Conservation (phyloP, 2,329 filamentous ascomycete species). For the Colletotrichum horii region DNA sequence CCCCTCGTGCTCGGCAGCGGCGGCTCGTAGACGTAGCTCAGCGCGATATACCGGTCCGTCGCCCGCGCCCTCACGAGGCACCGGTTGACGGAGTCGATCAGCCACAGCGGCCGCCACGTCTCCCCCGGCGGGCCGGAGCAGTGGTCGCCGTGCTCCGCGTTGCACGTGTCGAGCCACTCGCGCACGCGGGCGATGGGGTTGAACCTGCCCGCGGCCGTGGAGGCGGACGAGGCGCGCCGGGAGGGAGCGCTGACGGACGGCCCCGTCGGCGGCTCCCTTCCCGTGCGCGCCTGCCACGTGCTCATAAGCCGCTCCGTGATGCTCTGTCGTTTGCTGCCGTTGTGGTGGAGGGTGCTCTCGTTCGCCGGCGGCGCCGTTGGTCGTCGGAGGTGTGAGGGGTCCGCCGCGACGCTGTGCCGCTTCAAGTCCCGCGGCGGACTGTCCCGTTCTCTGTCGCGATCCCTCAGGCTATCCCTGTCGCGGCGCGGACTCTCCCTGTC, state of each 20-base stretch:
- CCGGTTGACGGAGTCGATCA: constrained; percentile 45
- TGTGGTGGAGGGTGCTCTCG: background rate
- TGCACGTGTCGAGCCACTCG: constrained; percentile 49
- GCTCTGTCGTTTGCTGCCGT: constrained; percentile 41
- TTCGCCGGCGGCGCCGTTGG: constrained; percentile 7
- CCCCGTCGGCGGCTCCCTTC: constrained; percentile 15
- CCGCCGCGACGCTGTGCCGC: constrained; percentile 21
- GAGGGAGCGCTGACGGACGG: background rate
- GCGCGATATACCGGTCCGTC: constrained; percentile 45
- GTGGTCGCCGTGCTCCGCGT: constrained; percentile 45
- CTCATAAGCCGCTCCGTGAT: constrained; percentile 44
- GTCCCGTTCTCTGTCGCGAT: background rate
- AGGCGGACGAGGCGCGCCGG: constrained; percentile 20
- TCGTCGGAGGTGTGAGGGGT: constrained; percentile 11
- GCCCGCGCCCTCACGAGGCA: constrained; percentile 43
- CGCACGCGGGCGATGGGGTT: constrained; percentile 43
- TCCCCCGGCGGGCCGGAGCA: constrained; percentile 32
- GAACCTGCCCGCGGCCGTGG: constrained; percentile 27
- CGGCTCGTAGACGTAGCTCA: constrained; percentile 50
- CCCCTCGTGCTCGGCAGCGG: constrained; percentile 24
- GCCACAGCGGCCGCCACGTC: constrained; percentile 45
- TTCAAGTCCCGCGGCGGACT: constrained; percentile 24
- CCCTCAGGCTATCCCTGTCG: background rate
- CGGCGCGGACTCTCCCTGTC: constrained; percentile 20
- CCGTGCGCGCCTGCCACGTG: constrained; percentile 20